phyloP scores from a whole-genome alignment of 768 basidiomycete species.

The Mycena vulgaris region DNA sequence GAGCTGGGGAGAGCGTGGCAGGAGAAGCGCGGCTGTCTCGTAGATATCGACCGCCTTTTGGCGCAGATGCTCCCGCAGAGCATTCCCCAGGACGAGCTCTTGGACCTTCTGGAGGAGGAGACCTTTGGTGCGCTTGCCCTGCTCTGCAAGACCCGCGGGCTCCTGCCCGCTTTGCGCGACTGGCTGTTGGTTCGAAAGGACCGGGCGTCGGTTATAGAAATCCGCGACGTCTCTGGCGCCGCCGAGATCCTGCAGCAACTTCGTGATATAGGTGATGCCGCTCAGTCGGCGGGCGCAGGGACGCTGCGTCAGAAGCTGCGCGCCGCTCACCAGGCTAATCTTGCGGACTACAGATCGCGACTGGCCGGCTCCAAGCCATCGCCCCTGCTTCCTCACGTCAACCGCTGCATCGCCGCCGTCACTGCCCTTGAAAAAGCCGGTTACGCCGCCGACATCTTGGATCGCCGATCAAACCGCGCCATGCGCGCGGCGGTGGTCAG shows the following conservation, averaged over 20 bases:
- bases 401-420: conserved; percentile 29
- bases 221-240: conserved; percentile 34
- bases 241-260: conserved; percentile 31
- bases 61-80: conserved; percentile 31
- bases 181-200: conserved; percentile 35
- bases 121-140: conserved; percentile 32
- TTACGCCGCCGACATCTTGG: conserved; percentile 36
- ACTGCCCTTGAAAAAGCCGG: conserved; percentile 37
- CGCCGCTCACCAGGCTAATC: conserved; percentile 32
- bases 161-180: conserved; percentile 27
- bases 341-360: conserved; percentile 31
- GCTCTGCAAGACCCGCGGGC: conserved; percentile 35
- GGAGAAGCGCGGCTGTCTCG: conserved; percentile 30
- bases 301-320: conserved; percentile 31
- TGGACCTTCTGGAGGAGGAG: conserved; percentile 35
- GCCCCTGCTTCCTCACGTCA: conserved; percentile 32
- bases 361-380: conserved; percentile 17
- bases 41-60: conserved; percentile 33
- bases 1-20: conserved; percentile 35
- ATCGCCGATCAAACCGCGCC: conserved; percentile 38
- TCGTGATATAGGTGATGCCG: background rate
- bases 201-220: conserved; percentile 30
- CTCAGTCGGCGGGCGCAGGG: background rate
- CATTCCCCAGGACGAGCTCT: conserved; percentile 32
- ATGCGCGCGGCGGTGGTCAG: conserved; percentile 37